Base-by-base conservation (phyloP, 1,139 yeast genomes). In the Zygoascus sp. region DNA sequence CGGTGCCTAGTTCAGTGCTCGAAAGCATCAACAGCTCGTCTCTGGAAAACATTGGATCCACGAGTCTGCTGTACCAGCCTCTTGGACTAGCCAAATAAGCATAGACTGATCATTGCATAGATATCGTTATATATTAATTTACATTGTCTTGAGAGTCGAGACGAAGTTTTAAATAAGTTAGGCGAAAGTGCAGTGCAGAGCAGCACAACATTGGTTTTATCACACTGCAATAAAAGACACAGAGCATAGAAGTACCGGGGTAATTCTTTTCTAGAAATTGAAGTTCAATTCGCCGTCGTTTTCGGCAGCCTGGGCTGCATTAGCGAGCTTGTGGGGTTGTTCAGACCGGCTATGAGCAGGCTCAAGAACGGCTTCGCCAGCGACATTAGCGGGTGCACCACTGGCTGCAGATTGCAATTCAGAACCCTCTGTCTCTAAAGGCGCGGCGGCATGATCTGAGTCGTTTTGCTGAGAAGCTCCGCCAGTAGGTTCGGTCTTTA, bases 401-500 rank as follows among this genome's bases (percentile, higher is more conserved):
- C n/a, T 10, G 7, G 8, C 28, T 10, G 7, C 28, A 25, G 28
- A 10, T n/a, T 3, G 28, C n/a, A n/a, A n/a, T n/a, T 25, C 28
- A 10, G 7, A 25, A 3, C 9, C 28, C 8, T 25, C n/a, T n/a
- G n/a, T n/a, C n/a, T n/a, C n/a, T n/a, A n/a, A n/a, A n/a, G n/a
- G n/a, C n/a, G n/a, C n/a, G n/a, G n/a, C n/a, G n/a, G n/a, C n/a
- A n/a, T n/a, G n/a, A n/a, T 25, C 28, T 10, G 28, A 25, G 9
- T 25, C n/a, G 7, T 25, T 25, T n/a, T 25, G 3, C 8, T 25
- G 28, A 6, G 28, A 25, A 6, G 28, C 9, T 25, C n/a, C 28
- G 7, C n/a, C n/a, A 3, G 28, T 10, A n/a, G 28, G n/a, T 3
- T 25, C 28, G 8, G 9, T 58, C 62, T 43, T 56, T 64, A 19